Conservation (phyloP, 2,329 filamentous ascomycete species). For the Cadophora sp. region DNA sequence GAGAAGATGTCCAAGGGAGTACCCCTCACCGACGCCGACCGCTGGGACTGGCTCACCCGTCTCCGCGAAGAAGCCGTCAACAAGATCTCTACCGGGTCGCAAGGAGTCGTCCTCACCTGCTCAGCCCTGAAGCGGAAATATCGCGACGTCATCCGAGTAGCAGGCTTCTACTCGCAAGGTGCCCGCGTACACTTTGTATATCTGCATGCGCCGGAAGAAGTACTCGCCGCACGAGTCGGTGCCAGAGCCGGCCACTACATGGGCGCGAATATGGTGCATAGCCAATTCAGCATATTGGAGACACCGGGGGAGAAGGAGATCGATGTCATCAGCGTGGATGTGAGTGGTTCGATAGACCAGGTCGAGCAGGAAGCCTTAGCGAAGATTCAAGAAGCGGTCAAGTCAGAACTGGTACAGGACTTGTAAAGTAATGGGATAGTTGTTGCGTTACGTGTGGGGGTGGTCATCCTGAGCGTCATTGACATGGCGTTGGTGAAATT, state of each 20-base stretch:
- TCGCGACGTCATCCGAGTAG: conserved; percentile 86
- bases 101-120: conserved; percentile 92
- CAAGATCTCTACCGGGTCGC: conserved; percentile 58
- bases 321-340: conserved; percentile 76
- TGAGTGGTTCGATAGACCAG: conserved; percentile 62
- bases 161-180: conserved; percentile 74
- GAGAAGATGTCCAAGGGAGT: conserved; percentile 89
- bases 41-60: conserved; percentile 94
- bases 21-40: conserved; percentile 89
- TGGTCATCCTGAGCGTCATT: background rate
- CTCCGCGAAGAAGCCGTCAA: conserved; percentile 73
- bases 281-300: conserved; percentile 89
- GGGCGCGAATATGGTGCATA: conserved; percentile 94
- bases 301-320: conserved; percentile 73
- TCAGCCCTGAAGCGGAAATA: conserved; percentile 97
- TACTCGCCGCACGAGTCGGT: conserved; percentile 77
- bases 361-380: conserved; percentile 67
- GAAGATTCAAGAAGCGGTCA: conserved; percentile 51
- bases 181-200: conserved; percentile 93
- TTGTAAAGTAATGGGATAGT: conserved; percentile 4
- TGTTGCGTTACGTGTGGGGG: background rate
- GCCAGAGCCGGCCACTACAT: conserved; percentile 88
- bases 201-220: conserved; percentile 77
- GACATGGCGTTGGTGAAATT: conserved; percentile 15
- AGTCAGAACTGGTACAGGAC: conserved; percentile 28